These are phyloP conservation scores for Lentinula sp. DNA, from an alignment of 768 basidiomycete genomes.

Conservation along the genomic window DNA sequence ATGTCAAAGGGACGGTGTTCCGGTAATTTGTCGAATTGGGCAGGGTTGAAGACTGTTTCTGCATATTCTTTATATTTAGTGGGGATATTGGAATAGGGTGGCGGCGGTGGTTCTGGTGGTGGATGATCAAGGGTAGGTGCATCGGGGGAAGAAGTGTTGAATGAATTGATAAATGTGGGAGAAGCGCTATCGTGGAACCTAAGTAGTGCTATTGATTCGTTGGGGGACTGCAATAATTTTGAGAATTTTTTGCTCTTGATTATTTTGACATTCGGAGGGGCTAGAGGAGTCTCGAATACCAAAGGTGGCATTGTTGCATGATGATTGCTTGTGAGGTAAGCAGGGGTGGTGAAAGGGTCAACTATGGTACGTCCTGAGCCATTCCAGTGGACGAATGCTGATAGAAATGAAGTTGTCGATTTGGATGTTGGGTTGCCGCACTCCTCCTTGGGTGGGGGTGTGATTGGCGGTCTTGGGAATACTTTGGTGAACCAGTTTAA, in stretches of 20 bases:
- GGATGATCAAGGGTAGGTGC: too few species aligned
- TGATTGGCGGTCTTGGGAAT: not conserved
- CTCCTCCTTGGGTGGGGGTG: not conserved
- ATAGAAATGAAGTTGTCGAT: not conserved
- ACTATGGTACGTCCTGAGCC: not conserved
- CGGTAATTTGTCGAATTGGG: conserved; percentile 18
- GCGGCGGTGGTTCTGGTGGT: too few species aligned
- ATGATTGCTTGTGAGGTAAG: too few species aligned
- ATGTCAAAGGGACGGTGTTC: conserved; percentile 15
- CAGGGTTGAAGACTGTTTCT: conserved; percentile 18
- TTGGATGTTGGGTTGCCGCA: not conserved
- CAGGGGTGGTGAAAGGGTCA: not conserved
- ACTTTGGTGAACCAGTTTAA: not conserved
- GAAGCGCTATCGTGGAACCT: too few species aligned
- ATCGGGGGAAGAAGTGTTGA: too few species aligned
- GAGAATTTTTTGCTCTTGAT: too few species aligned
- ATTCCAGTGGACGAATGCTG: not conserved
- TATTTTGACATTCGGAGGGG: too few species aligned
- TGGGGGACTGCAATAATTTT: too few species aligned
- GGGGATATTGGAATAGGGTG: conserved; percentile 11
- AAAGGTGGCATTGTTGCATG: too few species aligned
- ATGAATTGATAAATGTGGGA: too few species aligned
- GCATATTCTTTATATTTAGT: conserved; percentile 21
- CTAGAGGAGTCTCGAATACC: too few species aligned
- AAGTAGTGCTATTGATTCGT: too few species aligned